Evolutionary conservation across 345 rosid genomes (phyloP).

Genomic region (Ceriops decandra): DNA sequence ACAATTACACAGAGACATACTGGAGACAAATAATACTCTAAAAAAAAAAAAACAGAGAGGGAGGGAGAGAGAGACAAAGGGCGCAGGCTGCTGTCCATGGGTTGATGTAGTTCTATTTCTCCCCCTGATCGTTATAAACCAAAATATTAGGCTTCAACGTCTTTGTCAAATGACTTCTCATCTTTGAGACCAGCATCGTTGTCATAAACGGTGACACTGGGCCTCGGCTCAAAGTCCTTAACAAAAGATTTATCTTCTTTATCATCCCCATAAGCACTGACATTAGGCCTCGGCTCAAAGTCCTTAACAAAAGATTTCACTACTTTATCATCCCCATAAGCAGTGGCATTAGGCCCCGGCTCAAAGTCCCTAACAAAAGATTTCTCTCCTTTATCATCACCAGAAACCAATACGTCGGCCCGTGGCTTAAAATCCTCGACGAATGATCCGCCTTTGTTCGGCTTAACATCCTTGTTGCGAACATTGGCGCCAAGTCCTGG

Average conservation of each 20-base stretch:
- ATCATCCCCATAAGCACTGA: no score
- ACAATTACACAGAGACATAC: no score
- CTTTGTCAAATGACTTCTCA: neutral
- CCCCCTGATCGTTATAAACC: neutral
- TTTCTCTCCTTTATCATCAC: neutral
- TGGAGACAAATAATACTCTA: no score
- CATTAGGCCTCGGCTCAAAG: no score
- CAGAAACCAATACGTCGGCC: neutral
- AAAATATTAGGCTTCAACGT: neutral
- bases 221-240: no score
- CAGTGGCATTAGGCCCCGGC: constrained; percentile 2
- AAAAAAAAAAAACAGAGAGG: neutral
- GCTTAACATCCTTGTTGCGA: neutral
- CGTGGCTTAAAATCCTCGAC: constrained; percentile 3
- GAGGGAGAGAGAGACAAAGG: neutral
- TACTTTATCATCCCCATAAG: neutral
- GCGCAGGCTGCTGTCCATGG: neutral
- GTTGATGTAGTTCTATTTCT: neutral
- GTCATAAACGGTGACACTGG: neutral
- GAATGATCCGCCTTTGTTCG: neutral
- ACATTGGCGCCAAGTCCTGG: neutral
- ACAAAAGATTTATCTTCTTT: no score
- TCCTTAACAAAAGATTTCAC: no score
- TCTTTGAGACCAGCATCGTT: neutral
- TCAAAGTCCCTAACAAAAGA: constrained; percentile 7